phyloP scores from a whole-genome alignment of 2,329 filamentous ascomycete species.

The Xylariaceae sp. region DNA sequence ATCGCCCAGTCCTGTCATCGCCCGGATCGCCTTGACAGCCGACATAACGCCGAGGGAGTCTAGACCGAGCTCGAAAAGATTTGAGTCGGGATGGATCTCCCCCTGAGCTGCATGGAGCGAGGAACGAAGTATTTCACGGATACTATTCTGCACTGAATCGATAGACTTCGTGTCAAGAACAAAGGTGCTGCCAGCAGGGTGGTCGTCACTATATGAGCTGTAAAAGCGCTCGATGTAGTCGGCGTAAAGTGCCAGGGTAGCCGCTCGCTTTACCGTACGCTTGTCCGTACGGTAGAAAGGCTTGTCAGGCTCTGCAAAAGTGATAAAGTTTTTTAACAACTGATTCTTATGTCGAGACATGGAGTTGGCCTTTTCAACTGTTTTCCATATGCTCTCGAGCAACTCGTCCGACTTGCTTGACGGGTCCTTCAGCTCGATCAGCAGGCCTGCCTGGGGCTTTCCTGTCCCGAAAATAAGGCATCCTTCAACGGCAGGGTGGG shows the following conservation, averaged over 20 bases:
- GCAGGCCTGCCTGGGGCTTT: conserved; percentile 4
- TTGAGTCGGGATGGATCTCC: background rate
- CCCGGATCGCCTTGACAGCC: conserved; percentile 32
- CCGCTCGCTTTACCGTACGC: conserved; percentile 8
- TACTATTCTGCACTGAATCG: background rate
- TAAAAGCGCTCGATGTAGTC: conserved; percentile 12
- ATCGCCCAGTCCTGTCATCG: conserved; percentile 30
- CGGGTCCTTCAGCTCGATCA: conserved; percentile 8
- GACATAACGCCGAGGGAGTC: conserved; percentile 14
- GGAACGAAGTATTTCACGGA: background rate
- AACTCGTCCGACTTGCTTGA: conserved; percentile 5
- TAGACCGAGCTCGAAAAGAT: conserved; percentile 9
- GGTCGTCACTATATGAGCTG: background rate
- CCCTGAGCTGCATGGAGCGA: background rate
- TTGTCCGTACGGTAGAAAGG: conserved; percentile 11
- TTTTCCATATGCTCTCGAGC: conserved; percentile 9
- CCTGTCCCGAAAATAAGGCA: conserved; percentile 5
- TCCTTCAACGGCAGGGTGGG: conserved; percentile 2
- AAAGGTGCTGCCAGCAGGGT: background rate
- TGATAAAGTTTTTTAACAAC: conserved; percentile 3
- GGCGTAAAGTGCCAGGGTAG: conserved; percentile 6
- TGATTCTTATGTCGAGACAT: conserved; percentile 8
- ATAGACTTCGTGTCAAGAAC: conserved; percentile 3
- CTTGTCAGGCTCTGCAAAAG: conserved; percentile 6
- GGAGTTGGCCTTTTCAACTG: conserved; percentile 5